Evolutionary conservation across 257 asterid genomes (phyloP).

Genomic region (Anisodus tanguticus): DNA sequence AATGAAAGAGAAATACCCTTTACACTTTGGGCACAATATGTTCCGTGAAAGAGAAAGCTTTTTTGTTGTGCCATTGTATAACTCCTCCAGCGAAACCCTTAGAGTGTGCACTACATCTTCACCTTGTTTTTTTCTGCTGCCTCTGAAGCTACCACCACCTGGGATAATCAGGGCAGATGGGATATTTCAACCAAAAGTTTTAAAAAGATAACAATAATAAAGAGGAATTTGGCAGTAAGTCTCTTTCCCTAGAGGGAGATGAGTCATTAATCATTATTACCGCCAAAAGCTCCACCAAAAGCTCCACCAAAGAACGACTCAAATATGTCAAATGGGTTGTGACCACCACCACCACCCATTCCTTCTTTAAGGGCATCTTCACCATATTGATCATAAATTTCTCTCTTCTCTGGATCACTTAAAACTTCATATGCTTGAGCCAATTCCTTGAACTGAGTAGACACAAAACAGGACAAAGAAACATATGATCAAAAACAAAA

Average conservation of each 20-base stretch:
- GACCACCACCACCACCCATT: conserved; percentile 51
- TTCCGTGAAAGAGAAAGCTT: conserved; percentile 53
- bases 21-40: conserved; percentile 55
- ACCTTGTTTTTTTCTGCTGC: conserved; percentile 42
- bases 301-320: conserved; percentile 53
- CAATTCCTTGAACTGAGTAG: conserved; percentile 58
- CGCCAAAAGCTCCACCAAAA: conserved; percentile 31
- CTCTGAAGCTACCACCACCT: conserved; percentile 44
- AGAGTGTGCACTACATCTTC: conserved; percentile 54
- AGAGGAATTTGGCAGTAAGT: not conserved
- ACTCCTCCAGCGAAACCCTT: conserved; percentile 55
- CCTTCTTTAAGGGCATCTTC: conserved; percentile 66
- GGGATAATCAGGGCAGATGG: not conserved
- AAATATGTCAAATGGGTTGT: conserved; percentile 54
- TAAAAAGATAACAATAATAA: not conserved
- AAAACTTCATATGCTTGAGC: conserved; percentile 64
- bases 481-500: not conserved
- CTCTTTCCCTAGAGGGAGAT: not conserved
- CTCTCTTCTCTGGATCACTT: conserved; percentile 58
- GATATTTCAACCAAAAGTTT: not conserved
- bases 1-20: conserved; percentile 47
- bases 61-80: conserved; percentile 59
- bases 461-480: conserved; percentile 12
- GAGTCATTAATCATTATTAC: conserved; percentile 13
- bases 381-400: conserved; percentile 56